Base-by-base conservation (phyloP, 23 red algal genomes). In the Gracilaria domingensis region DNA sequence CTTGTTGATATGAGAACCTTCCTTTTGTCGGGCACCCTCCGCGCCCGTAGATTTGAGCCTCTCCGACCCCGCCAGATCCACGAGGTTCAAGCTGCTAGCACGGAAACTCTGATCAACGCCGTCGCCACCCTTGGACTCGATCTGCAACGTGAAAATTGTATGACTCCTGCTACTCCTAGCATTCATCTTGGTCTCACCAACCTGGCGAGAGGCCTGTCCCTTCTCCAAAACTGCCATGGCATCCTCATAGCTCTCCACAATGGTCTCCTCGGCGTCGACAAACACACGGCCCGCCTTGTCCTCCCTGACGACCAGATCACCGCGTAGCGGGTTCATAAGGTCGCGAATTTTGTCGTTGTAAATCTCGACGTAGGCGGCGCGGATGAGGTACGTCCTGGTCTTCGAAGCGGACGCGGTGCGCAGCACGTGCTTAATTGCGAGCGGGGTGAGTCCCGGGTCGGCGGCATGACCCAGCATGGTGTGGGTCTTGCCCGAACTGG, bases 41-140 rank as follows among this genome's bases (percentile, higher is more conserved):
- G 97, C 94, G 30, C 89, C 83, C 0, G 97, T 95, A 30, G 80
- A 66, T 47, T 96, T 96, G 30, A 81, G 54, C 28, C 97, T 83
- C 94, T 99, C 97, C 2, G 85, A 92, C 2, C 97, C 97, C 0
- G 97, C 97, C 51, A 99, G 84, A 92, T 99, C 97, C 28, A 99
- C 97, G 20, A 99, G 82, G 35, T 92, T 82, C 36, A 98, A 30
- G 28, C 59, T 90, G 32, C 86, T 88, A 28, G 89, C 88, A 24
- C 91, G 80, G 25, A 95, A 85, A 45, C 75, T 82, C 24, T 91
- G 56, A 35, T 71, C 84, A 38, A 85, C 86, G 74, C 83, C 85
- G 17, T 80, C 75, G 28, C 75, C 88, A 35, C 84, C 80, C 78
- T 91, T 73, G 47, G 75, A 84, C 64, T 96, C 91, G 12, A 99